Evolutionary conservation across 495 filamentous ascomycete species (phyloP).

Genomic region (Aspergillus nidulans): DNA sequence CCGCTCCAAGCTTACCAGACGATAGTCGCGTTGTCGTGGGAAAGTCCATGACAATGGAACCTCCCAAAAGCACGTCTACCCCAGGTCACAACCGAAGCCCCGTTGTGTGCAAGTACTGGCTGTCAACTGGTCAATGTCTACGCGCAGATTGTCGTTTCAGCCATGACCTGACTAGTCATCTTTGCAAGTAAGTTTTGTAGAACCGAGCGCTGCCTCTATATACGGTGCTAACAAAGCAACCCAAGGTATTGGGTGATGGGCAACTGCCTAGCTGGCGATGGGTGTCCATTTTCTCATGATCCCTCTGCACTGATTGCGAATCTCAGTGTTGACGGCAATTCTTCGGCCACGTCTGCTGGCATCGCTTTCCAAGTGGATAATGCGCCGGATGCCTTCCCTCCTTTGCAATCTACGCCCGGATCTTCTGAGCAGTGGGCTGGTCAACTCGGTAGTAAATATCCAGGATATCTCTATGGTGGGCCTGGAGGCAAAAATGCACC

Average conservation of each 20-base stretch:
- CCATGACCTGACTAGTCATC: slow-evolving; percentile 88
- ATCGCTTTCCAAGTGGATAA: slow-evolving; percentile 73
- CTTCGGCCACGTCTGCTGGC: slow-evolving; percentile 15
- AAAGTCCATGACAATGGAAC: slow-evolving; percentile 78
- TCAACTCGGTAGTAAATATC: slow-evolving; percentile 42
- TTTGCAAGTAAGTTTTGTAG: slow-evolving; percentile 83
- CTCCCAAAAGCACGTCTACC: slow-evolving; percentile 67
- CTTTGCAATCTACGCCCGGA: slow-evolving; percentile 50
- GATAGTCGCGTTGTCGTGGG: slow-evolving; percentile 68
- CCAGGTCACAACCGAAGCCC: slow-evolving; percentile 66
- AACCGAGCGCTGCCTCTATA: background rate
- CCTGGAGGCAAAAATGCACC: slow-evolving; percentile 26
- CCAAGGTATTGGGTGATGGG: slow-evolving; percentile 92
- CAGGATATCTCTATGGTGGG: slow-evolving; percentile 27
- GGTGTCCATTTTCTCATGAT: slow-evolving; percentile 97
- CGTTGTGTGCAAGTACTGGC: slow-evolving; percentile 93
- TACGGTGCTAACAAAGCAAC: slow-evolving; percentile 6
- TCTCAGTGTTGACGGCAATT: slow-evolving; percentile 58
- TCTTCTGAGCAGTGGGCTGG: slow-evolving; percentile 56
- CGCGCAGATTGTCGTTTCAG: slow-evolving; percentile 96
- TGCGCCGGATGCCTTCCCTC: slow-evolving; percentile 76
- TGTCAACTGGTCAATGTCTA: slow-evolving; percentile 87
- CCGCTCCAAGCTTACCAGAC: slow-evolving; percentile 27
- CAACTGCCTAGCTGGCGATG: slow-evolving; percentile 89
- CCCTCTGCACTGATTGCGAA: slow-evolving; percentile 73